A percentile compares a stretch with the other conserved stretches of the same genome.
Conservation (phyloP, 2,329 filamentous ascomycete species). For the Alternaria tenuissima region DNA sequence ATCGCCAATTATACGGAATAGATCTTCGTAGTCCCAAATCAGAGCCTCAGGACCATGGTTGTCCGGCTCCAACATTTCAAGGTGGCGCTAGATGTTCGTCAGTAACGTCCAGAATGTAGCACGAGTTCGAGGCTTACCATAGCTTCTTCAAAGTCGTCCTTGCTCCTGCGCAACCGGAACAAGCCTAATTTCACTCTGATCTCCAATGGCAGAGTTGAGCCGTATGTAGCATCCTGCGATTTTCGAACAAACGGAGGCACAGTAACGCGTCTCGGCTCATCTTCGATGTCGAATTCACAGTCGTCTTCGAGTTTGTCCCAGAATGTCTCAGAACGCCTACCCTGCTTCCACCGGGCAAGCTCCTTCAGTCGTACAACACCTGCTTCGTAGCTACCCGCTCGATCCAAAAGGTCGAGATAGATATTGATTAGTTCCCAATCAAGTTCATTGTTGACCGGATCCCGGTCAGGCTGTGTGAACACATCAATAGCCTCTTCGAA, state of each 20-base stretch:
- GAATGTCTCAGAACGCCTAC: conserved; percentile 73
- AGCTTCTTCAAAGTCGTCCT: conserved; percentile 72
- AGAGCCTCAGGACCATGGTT: conserved; percentile 60
- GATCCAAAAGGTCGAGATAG: conserved; percentile 81
- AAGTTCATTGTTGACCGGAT: conserved; percentile 57
- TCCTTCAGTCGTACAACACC: conserved; percentile 75
- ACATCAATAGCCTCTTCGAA: conserved; percentile 62
- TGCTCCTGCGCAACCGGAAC: conserved; percentile 76
- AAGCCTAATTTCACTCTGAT: conserved; percentile 84
- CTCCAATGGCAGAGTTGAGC: conserved; percentile 77
- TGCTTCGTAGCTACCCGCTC: conserved; percentile 67
- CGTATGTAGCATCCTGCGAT: conserved; percentile 70
- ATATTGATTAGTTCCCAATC: conserved; percentile 86
- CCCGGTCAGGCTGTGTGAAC: conserved; percentile 55
- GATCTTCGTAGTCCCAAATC: conserved; percentile 74
- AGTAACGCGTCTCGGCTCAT: conserved; percentile 70
- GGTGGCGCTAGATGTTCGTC: conserved; percentile 52
- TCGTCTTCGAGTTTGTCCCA: conserved; percentile 84
- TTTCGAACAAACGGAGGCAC: conserved; percentile 68
- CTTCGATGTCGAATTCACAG: conserved; percentile 84
- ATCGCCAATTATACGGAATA: conserved; percentile 77
- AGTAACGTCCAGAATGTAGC: conserved; percentile 51
- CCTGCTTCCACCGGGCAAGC: conserved; percentile 82
- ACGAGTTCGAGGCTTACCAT: conserved; percentile 68
- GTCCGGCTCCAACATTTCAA: conserved; percentile 72